Base-by-base conservation (phyloP, 108 stramenopile genomes). In the Hondaea fermentalgiana region DNA sequence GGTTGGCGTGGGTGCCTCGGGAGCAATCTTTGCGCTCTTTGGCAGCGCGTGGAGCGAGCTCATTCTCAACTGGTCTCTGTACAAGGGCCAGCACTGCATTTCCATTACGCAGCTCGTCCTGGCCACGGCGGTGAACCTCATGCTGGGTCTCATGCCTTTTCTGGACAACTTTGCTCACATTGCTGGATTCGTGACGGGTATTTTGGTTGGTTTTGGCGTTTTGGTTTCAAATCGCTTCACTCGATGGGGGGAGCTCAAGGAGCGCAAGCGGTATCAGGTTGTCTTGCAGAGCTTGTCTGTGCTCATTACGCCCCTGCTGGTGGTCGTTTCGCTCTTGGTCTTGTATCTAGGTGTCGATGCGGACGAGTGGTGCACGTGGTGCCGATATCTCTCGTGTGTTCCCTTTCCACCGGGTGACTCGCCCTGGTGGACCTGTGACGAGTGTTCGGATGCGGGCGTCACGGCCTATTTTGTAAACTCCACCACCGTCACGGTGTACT, bases 11-110 rank as follows among this genome's bases (percentile, higher is more conserved):
- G 98, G 98, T 49, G 97, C 97, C 4, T 95, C 95, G 8, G 98
- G 98, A 51, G 97, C 96, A 14, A 96, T 97, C 58, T 97, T 98
- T 90, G 97, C 95, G 4, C 87, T 98, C 69, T 95, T 98, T 69
- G 97, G 97, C n/a, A 96, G 93, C 4, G 95, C 95, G 71, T 87
- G 97, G 71, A 96, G 96, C 4, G 97, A 97, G 89, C 95, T 97
- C 72, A 92, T 92, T 88, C 94, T 95, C 64, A 96, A 98, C 93
- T 98, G 97, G 97, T 90, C 92, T n/a, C 59, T 98, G 10, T 83
- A 53, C 28, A 21, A 35, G 2, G 76, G 76, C 6, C 17, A 53
- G 1, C 49, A 12, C 10, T 47, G 45, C 23, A 53, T n/a, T 12
- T 14, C 25, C 17, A 6, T 83, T 0, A 53, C 28, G 3, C 45